phyloP scores from a whole-genome alignment of 1,139 yeast genomes.

The Taiozyma sp. region DNA sequence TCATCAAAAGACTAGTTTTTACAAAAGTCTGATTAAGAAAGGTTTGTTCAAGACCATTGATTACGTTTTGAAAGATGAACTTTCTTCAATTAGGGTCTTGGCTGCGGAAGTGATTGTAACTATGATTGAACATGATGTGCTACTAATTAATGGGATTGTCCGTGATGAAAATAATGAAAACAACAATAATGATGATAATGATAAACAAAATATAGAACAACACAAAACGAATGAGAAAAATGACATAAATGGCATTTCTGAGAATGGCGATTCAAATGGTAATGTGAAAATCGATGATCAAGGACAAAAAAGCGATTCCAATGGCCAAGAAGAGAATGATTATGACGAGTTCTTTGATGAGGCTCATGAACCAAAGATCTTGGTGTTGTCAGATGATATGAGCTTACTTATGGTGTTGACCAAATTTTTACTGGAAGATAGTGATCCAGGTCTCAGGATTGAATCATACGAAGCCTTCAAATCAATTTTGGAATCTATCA shows the following conservation, averaged over 20 bases:
- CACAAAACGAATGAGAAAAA: neutral
- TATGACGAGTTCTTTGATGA: slow-evolving; percentile 3
- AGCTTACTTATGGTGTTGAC: slow-evolving; percentile 56
- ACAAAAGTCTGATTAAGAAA: slow-evolving; percentile 51
- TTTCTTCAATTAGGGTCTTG: slow-evolving; percentile 49
- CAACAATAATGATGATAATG: slow-evolving; percentile 7
- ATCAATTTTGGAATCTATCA: slow-evolving; percentile 57
- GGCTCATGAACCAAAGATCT: slow-evolving; percentile 9
- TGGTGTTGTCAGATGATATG: slow-evolving; percentile 47
- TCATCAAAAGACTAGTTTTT: slow-evolving; percentile 60
- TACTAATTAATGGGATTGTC: slow-evolving; percentile 41
- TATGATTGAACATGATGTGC: slow-evolving; percentile 79
- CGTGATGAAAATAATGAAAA: neutral
- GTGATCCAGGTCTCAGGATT: slow-evolving; percentile 65
- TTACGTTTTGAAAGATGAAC: slow-evolving; percentile 63
- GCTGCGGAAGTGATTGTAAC: slow-evolving; percentile 82
- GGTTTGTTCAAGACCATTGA: slow-evolving; percentile 70
- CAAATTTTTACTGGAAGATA: slow-evolving; percentile 55
- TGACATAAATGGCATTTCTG: neutral
- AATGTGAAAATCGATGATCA: slow-evolving; percentile 6
- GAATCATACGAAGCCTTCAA: slow-evolving; percentile 84
- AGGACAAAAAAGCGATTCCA: neutral
- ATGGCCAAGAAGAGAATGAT: slow-evolving; percentile 11
- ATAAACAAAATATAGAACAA: neutral
- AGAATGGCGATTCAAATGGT: neutral